Percentiles rank a stretch among this genome's conserved stretches.
phyloP scores from a whole-genome alignment of 1,139 yeast species.

The Hansenula sp. region DNA sequence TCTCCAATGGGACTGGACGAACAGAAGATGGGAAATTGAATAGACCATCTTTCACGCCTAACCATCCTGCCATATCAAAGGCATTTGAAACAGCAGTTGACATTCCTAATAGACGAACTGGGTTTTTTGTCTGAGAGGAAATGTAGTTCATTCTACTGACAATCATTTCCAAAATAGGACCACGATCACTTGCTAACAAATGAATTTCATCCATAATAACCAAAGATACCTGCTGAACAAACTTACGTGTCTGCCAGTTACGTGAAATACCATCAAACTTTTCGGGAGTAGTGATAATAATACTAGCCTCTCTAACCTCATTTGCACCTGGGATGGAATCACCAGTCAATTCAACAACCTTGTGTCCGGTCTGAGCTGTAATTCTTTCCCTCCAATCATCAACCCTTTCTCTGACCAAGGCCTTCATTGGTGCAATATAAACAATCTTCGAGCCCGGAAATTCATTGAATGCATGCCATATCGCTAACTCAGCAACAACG shows the following conservation, averaged over 20 bases:
- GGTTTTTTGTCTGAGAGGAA: slow-evolving; percentile 68
- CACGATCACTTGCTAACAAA: slow-evolving; percentile 94
- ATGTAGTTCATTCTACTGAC: slow-evolving; percentile 97
- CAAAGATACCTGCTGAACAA: slow-evolving; percentile 86
- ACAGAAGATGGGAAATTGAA: slow-evolving; percentile 95
- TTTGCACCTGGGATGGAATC: slow-evolving; percentile 89
- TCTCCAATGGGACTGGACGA: slow-evolving; percentile 95
- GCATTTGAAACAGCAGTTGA: slow-evolving; percentile 98
- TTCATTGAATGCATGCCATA: slow-evolving; percentile 89
- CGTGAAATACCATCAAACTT: slow-evolving; percentile 98
- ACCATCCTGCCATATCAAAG: slow-evolving; percentile 97
- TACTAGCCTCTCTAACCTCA: slow-evolving; percentile 86
- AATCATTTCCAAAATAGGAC: slow-evolving; percentile 97
- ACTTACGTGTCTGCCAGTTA: slow-evolving; percentile 94
- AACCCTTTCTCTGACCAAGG: slow-evolving; percentile 92
- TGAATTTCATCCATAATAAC: slow-evolving; percentile 99
- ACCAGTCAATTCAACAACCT: slow-evolving; percentile 91
- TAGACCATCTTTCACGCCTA: slow-evolving; percentile 84
- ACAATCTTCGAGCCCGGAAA: slow-evolving; percentile 83
- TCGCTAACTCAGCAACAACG: slow-evolving; percentile 93
- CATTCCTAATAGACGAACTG: slow-evolving; percentile 84
- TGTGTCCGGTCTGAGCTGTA: slow-evolving; percentile 55
- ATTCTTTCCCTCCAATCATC: slow-evolving; percentile 88
- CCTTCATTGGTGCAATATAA: slow-evolving; percentile 99
- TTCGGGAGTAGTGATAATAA: slow-evolving; percentile 95